These are phyloP conservation scores for Cyberlindnera subsufficiens DNA, from an alignment of 805 yeast species.

Conservation along the genomic window DNA sequence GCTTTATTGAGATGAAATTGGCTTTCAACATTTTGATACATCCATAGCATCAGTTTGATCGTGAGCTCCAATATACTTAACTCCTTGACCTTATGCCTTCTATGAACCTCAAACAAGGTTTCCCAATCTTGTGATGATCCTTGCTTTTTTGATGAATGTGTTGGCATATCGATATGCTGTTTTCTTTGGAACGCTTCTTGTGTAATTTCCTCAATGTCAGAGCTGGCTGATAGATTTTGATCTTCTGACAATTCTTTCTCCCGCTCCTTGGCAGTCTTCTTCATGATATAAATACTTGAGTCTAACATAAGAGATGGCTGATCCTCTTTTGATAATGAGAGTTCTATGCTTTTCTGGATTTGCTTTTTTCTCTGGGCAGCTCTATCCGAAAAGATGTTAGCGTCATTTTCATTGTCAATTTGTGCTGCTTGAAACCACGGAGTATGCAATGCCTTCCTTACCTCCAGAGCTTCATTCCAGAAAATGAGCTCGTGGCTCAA, in stretches of 20 bases:
- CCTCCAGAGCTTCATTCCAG: constrained; percentile 28
- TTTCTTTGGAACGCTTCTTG: constrained; percentile 4
- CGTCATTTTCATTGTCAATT: constrained; percentile 2
- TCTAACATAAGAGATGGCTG: constrained; percentile 12
- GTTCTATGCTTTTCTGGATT: constrained; percentile 2
- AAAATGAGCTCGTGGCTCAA: constrained; percentile 28
- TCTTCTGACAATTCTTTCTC: constrained; percentile 13
- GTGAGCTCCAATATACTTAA: constrained; percentile 3
- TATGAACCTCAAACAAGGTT: too few species aligned
- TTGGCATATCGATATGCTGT: too few species aligned
- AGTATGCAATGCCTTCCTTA: constrained; percentile 19
- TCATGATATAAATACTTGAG: constrained; percentile 16
- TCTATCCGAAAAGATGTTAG: constrained; percentile 3
- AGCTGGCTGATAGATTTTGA: constrained; percentile 5
- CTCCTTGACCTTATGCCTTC: not conserved
- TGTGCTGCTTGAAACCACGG: constrained; percentile 31
- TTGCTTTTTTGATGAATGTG: too few species aligned
- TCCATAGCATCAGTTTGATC: constrained; percentile 20
- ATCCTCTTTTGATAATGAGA: not conserved
- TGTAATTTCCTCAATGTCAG: constrained; percentile 9
- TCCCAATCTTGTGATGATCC: not conserved
- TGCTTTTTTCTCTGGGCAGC: constrained; percentile 3
- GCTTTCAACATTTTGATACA: constrained; percentile 6
- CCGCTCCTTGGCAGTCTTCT: constrained; percentile 2
- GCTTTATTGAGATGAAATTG: constrained; percentile 17